Percentiles rank a stretch among this genome's conserved stretches.
phyloP scores from a whole-genome alignment of 805 yeast genomes.

The Monosporozyma unispora region DNA sequence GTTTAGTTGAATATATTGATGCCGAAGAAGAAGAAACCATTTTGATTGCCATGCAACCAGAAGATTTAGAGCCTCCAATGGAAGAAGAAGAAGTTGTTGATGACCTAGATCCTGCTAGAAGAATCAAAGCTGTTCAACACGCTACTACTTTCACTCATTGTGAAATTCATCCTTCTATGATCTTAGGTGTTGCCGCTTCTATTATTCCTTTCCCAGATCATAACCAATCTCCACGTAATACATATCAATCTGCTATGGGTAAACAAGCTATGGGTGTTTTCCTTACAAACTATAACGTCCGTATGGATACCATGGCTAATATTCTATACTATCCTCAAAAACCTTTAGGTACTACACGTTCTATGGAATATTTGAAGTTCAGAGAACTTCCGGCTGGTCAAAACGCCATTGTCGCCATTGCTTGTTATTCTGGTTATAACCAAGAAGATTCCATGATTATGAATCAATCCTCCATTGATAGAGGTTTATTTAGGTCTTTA shows the following conservation, averaged over 20 bases:
- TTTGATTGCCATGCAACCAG: slow-evolving; percentile 98
- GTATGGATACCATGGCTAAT: slow-evolving; percentile 99
- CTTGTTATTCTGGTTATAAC: slow-evolving; percentile 96
- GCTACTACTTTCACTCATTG: slow-evolving; percentile 92
- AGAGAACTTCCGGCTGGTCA: slow-evolving; percentile 99
- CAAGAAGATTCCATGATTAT: slow-evolving; percentile 99
- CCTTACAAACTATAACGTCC: slow-evolving; percentile 85
- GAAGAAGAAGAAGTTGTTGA: slow-evolving; percentile 35
- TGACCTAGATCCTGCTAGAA: slow-evolving; percentile 48
- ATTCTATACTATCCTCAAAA: slow-evolving; percentile 95
- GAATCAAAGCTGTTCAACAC: slow-evolving; percentile 69
- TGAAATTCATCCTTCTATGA: slow-evolving; percentile 98
- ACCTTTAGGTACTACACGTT: slow-evolving; percentile 94
- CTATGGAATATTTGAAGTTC: slow-evolving; percentile 95
- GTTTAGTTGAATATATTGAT: slow-evolving; percentile 92
- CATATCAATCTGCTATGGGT: slow-evolving; percentile 99
- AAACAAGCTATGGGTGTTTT: slow-evolving; percentile 99
- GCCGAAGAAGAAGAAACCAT: slow-evolving; percentile 99
- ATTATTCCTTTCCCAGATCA: slow-evolving; percentile 99
- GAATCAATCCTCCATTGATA: slow-evolving; percentile 96
- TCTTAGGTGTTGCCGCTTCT: slow-evolving; percentile 96
- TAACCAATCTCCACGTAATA: slow-evolving; percentile 98
- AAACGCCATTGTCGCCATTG: slow-evolving; percentile 95
- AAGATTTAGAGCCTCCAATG: slow-evolving; percentile 73
- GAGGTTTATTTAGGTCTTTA: slow-evolving; percentile 91